Percentiles rank a stretch among this genome's conserved stretches.
These are phyloP conservation scores for Trichoderma atroviride DNA, from an alignment of 2,329 filamentous ascomycete species.

Conservation along the genomic window DNA sequence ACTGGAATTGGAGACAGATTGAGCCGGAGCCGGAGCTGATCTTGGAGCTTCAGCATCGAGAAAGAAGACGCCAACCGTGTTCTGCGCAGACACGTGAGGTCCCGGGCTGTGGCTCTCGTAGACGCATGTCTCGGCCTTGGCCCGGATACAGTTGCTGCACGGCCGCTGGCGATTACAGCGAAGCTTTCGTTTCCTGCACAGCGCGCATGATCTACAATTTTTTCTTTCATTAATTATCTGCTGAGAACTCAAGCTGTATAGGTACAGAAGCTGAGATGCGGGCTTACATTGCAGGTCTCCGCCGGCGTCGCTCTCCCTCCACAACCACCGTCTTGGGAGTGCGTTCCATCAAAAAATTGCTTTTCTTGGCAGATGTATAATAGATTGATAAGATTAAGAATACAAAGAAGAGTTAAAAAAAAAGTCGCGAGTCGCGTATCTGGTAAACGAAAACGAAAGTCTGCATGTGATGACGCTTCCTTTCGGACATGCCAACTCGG, in stretches of 20 bases:
- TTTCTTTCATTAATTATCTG: background rate
- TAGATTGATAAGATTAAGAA: background rate
- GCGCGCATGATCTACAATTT: constrained; percentile 42
- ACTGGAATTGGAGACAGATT: background rate
- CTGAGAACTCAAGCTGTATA: background rate
- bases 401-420: background rate
- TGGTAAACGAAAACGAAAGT: background rate
- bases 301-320: constrained; percentile 34
- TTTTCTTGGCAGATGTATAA: background rate
- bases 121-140: constrained; percentile 40
- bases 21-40: background rate
- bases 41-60: background rate
- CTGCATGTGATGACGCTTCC: background rate
- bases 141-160: constrained; percentile 46
- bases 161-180: constrained; percentile 47
- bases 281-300: constrained; percentile 37
- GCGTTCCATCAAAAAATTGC: background rate
- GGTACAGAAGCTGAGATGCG: background rate
- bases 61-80: constrained; percentile 1
- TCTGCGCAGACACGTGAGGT: background rate
- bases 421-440: background rate
- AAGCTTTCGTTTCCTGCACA: constrained; percentile 49
- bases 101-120: constrained; percentile 35
- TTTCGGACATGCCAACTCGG: background rate
- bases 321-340: constrained; percentile 24